These are phyloP conservation scores for Candida coleopterorum DNA, from an alignment of 805 yeast species.

Conservation along the genomic window DNA sequence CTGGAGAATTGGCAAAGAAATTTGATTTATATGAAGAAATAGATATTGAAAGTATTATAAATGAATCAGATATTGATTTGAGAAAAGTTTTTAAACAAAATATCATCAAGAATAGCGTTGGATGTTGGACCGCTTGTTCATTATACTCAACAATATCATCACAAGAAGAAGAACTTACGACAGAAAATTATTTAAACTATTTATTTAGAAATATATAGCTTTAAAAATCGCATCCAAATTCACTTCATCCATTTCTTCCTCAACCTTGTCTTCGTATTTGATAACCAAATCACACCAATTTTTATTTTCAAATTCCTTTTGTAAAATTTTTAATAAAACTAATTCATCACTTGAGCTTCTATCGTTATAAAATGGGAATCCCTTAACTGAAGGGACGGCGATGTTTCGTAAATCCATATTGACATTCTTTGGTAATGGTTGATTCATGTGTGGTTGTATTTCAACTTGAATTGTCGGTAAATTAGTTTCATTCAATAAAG, in stretches of 20 bases:
- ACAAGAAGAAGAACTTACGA: conserved; percentile 12
- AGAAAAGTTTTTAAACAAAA: conserved; percentile 14
- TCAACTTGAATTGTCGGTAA: conserved; percentile 6
- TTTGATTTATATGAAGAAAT: conserved; percentile 12
- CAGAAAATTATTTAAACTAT: conserved; percentile 1
- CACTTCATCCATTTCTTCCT: conserved; percentile 7
- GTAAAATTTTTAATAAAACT: conserved; percentile 4
- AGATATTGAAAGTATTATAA: conserved; percentile 7
- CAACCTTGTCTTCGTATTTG: background rate
- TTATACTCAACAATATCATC: conserved; percentile 15
- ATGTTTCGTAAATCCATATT: conserved; percentile 3
- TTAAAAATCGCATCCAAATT: conserved; percentile 9
- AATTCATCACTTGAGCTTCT: background rate
- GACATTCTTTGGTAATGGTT: conserved; percentile 8
- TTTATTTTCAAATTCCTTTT: conserved; percentile 5
- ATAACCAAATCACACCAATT: conserved; percentile 16
- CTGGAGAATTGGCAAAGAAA: conserved; percentile 8
- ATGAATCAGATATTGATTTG: conserved; percentile 16
- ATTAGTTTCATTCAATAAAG: conserved; percentile 6
- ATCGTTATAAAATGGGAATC: conserved; percentile 1
- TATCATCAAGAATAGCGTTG: conserved; percentile 22
- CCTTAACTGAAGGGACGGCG: background rate
- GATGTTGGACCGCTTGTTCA: conserved; percentile 31
- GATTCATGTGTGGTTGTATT: conserved; percentile 11
- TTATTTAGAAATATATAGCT: conserved; percentile 4